Evolutionary conservation across 306 rosid species (phyloP).

Genomic region (Quercus alba): DNA sequence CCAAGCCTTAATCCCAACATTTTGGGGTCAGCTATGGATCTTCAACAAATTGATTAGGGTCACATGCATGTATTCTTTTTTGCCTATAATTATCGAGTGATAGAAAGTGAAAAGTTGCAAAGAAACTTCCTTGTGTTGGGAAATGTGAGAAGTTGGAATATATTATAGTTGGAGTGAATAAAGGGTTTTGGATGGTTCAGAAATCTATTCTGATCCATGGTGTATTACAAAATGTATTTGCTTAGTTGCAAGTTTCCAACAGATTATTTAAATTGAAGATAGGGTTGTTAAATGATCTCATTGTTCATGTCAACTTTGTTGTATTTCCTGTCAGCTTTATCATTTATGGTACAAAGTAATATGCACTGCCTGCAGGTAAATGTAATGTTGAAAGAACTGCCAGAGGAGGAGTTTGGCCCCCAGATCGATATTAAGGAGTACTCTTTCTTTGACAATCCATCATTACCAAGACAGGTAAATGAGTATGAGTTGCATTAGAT

Average conservation of each 20-base stretch:
- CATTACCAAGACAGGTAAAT: constrained; percentile 63
- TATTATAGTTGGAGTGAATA: not conserved
- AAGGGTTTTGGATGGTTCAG: not conserved
- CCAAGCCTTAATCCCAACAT: no score
- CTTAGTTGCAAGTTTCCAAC: not conserved
- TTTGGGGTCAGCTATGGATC: no score
- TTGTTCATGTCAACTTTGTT: not conserved
- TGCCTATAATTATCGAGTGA: not conserved
- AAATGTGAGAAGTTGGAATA: not conserved
- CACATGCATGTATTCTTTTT: no score
- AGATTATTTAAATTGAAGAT: not conserved
- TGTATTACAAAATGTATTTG: not conserved
- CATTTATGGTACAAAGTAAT: constrained; percentile 20
- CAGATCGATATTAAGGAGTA: constrained; percentile 72
- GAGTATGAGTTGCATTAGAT: constrained; percentile 14
- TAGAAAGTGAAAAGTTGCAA: not conserved
- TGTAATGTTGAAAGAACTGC: constrained; percentile 66
- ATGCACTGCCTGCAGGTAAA: constrained; percentile 53
- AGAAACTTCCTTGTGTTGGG: not conserved
- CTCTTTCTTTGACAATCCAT: constrained; percentile 86
- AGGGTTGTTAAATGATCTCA: not conserved
- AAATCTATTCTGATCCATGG: not conserved
- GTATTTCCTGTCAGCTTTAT: not conserved
- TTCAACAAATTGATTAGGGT: no score
- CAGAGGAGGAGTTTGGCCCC: constrained; percentile 88